Evolutionary conservation across 768 basidiomycete species (phyloP).

Genomic region (Pleurotus sapidus): DNA sequence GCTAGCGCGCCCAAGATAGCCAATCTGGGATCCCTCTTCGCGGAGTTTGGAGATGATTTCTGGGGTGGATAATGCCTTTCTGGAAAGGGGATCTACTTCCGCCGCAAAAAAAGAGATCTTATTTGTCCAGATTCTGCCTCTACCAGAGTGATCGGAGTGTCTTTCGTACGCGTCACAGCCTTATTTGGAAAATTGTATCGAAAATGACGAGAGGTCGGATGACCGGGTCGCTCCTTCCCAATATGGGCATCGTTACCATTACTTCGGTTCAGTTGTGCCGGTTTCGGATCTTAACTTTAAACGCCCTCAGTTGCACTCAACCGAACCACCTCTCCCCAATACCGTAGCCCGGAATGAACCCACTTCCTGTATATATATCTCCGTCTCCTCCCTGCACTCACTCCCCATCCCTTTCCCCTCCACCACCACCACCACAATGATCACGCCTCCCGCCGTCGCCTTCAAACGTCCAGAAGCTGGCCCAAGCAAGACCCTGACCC

Average conservation of each 20-base stretch:
- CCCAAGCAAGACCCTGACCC: conserved; percentile 49
- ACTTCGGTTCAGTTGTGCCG: conserved; percentile 47
- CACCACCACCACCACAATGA: conserved; percentile 16
- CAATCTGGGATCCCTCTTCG: not conserved
- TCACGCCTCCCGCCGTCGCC: conserved; percentile 23
- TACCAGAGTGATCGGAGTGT: not conserved
- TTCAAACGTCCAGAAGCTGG: conserved; percentile 27
- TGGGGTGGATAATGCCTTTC: too few species aligned
- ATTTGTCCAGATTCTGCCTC: not conserved
- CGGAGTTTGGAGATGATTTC: too few species aligned
- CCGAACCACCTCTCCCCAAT: conserved; percentile 14
- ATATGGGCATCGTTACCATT: conserved; percentile 37
- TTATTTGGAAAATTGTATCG: conserved; percentile 5
- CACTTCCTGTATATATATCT: conserved; percentile 21
- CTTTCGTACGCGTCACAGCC: not conserved
- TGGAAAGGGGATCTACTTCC: too few species aligned
- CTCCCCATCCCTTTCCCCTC: conserved; percentile 15
- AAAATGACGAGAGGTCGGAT: conserved; percentile 8
- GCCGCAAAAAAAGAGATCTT: too few species aligned
- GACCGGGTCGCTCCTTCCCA: conserved; percentile 21
- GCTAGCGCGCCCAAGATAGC: not conserved
- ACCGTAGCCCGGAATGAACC: conserved; percentile 21
- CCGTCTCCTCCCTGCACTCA: conserved; percentile 14
- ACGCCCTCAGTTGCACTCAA: conserved; percentile 13
- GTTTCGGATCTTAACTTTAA: conserved; percentile 51